Base-by-base conservation (phyloP, 345 rosid genomes). In the Sisymbrium irio region DNA sequence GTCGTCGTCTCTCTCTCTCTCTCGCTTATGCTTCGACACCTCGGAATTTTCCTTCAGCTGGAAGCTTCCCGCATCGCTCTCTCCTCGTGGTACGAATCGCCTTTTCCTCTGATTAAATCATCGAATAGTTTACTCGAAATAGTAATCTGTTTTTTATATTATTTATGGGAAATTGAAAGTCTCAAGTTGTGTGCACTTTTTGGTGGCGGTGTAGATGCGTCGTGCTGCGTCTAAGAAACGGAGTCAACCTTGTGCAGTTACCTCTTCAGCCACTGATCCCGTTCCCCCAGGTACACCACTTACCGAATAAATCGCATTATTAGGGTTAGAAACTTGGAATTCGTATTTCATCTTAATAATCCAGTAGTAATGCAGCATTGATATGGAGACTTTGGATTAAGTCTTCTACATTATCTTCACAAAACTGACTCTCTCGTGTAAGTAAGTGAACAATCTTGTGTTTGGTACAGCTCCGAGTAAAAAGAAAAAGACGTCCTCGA, bases 251-350 rank as follows among this genome's bases (percentile, higher is more conserved):
- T 45, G 83, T 46, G 74, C 88, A 20, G 69, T 85, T 66, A 54
- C 83, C 70, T 71, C 84, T 73, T 76, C 96, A 11, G 79, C 91
- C 58, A 55, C 93, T 76, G 97, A 90, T 88, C 96, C 85, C 81
- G 85, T 86, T 67, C 93, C 97, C 78, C 84, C 96, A 67, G 93
- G 99, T 89, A n/a, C n/a, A n/a, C n/a, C n/a, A n/a, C n/a, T n/a
- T n/a, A n/a, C n/a, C n/a, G n/a, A n/a, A n/a, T n/a, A n/a, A n/a
- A n/a, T n/a, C n/a, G n/a, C n/a, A n/a, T n/a, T n/a, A n/a, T n/a
- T n/a, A n/a, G n/a, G n/a, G n/a, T n/a, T n/a, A n/a, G n/a, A n/a
- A n/a, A n/a, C n/a, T n/a, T n/a, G n/a, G n/a, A n/a, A n/a, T n/a
- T n/a, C n/a, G n/a, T n/a, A n/a, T n/a, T n/a, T n/a, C n/a, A n/a